phyloP scores from a whole-genome alignment of 495 filamentous ascomycete species.

The Mytilinidion resinicola region DNA sequence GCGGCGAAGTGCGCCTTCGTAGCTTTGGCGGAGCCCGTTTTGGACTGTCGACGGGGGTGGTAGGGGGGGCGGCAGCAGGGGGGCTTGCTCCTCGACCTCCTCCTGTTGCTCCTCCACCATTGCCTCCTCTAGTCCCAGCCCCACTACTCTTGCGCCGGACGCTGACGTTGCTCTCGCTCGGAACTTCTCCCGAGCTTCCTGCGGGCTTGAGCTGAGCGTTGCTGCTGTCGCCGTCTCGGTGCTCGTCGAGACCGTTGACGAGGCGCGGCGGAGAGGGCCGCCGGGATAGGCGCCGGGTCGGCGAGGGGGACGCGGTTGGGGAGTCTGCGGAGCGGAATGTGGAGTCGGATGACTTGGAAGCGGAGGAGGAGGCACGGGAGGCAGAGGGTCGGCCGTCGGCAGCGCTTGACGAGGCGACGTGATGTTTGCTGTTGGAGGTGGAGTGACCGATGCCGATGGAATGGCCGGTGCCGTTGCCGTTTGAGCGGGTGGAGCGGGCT shows the following conservation, averaged over 20 bases:
- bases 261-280: constrained; percentile 25
- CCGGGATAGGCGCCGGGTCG: constrained; percentile 18
- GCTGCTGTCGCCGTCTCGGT: constrained; percentile 16
- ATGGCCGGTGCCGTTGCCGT: neutral
- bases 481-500: constrained; percentile 3
- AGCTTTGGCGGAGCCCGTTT: constrained; percentile 26
- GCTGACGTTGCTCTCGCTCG: neutral
- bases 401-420: no score
- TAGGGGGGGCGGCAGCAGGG: no score
- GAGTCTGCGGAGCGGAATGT: constrained; percentile 1
- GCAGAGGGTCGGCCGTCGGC: no score
- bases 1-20: constrained; percentile 13
- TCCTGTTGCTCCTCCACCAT: constrained; percentile 12
- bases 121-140: neutral
- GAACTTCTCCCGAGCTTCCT: constrained; percentile 22
- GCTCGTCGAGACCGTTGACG: constrained; percentile 21
- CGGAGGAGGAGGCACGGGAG: no score
- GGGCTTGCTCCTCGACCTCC: neutral
- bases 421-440: no score
- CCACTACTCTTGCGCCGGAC: neutral
- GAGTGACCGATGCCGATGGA: neutral
- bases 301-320: constrained; percentile 20
- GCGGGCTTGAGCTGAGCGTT: constrained; percentile 12
- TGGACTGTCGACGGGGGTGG: constrained; percentile 8
- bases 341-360: neutral